These are phyloP conservation scores for Wickerhamomyces sp. DNA, from an alignment of 1,139 yeast species.

Conservation along the genomic window DNA sequence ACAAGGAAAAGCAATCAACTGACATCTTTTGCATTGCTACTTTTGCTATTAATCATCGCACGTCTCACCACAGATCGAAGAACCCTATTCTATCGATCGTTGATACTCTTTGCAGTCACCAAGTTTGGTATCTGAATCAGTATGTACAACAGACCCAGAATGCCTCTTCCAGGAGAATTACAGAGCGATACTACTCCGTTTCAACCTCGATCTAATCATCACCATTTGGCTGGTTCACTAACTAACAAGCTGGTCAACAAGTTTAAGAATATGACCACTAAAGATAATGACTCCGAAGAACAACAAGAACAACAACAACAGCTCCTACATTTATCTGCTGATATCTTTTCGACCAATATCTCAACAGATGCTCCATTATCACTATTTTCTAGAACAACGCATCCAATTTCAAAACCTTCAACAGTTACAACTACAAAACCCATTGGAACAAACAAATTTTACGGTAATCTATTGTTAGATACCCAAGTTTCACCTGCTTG, in stretches of 20 bases:
- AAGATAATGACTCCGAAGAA: not conserved
- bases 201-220: not conserved
- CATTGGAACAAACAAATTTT: slow-evolving; percentile 78
- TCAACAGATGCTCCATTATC: slow-evolving; percentile 43
- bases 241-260: slow-evolving; percentile 8
- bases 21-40: not conserved
- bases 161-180: slow-evolving; percentile 20
- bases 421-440: slow-evolving; percentile 42
- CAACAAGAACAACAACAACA: not conserved
- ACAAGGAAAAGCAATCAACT: not conserved
- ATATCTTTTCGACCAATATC: slow-evolving; percentile 29
- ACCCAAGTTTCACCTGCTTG: slow-evolving; percentile 60
- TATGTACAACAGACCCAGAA: slow-evolving; percentile 27
- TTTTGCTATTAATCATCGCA: not conserved
- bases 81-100: not conserved
- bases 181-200: slow-evolving; percentile 1
- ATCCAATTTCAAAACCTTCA: slow-evolving; percentile 41
- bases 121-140: not conserved
- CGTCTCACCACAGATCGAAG: not conserved
- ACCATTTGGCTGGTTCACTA: not conserved
- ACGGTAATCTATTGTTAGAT: slow-evolving; percentile 69
- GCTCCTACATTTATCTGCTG: slow-evolving; percentile 10
- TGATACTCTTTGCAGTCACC: slow-evolving; percentile 4
- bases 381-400: slow-evolving; percentile 42
- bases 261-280: slow-evolving; percentile 12